Percentiles rank a stretch among this genome's conserved stretches.
Evolutionary conservation across 306 rosid species (phyloP).

Genomic region (Quercus gilva): DNA sequence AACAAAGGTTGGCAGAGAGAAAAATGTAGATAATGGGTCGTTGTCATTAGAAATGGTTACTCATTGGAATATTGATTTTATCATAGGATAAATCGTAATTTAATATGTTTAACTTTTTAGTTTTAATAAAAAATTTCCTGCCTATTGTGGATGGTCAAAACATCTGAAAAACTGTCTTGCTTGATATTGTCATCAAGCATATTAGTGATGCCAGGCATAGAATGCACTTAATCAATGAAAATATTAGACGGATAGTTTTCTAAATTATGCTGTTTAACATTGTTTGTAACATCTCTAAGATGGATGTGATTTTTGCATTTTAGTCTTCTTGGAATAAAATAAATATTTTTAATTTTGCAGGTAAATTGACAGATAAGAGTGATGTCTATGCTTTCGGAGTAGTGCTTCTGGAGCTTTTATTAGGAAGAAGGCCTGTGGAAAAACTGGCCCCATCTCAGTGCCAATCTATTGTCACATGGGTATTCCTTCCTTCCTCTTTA

Average conservation of each 20-base stretch:
- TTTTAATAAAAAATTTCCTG: too few relatives aligned
- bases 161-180: too few relatives aligned
- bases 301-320: neutral
- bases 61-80: neutral
- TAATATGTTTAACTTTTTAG: too few relatives aligned
- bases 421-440: slow-evolving; percentile 85
- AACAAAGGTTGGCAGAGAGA: neutral
- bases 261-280: neutral
- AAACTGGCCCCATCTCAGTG: slow-evolving; percentile 81
- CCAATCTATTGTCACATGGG: slow-evolving; percentile 98
- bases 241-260: neutral
- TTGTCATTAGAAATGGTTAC: neutral
- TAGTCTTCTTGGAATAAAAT: neutral
- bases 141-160: too few relatives aligned
- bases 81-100: too few relatives aligned
- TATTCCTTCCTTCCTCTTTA: slow-evolving; percentile 24
- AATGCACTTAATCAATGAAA: neutral
- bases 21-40: neutral
- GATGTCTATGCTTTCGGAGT: slow-evolving; percentile 94
- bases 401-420: slow-evolving; percentile 80
- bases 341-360: slow-evolving; percentile 31
- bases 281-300: neutral
- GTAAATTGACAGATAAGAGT: slow-evolving; percentile 90
- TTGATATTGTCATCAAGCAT: neutral
- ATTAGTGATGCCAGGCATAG: neutral